Conservation (phyloP, 371 early-diverging fungal species). For the Haplosporangium sp. region DNA sequence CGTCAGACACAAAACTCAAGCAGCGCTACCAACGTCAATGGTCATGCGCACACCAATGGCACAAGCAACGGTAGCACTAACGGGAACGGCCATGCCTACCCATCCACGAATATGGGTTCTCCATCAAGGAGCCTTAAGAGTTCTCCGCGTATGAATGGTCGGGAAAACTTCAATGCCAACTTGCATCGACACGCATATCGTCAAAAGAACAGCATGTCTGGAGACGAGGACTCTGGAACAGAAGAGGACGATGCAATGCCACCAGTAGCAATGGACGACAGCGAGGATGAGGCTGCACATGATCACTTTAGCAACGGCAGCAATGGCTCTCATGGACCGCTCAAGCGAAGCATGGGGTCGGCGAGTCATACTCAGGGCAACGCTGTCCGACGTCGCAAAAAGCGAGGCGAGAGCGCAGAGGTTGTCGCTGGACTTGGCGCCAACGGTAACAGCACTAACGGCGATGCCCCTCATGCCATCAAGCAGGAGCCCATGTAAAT, state of each 20-base stretch:
- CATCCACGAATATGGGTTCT: conserved; percentile 12
- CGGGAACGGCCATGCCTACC: conserved; percentile 14
- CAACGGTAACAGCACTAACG: conserved; percentile 1
- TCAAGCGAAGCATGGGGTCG: conserved; percentile 53
- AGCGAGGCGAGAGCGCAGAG: conserved; percentile 54
- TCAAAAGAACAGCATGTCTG: conserved; percentile 47
- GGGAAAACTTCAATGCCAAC: conserved; percentile 6
- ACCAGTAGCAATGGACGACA: conserved; percentile 27
- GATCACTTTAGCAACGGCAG: conserved; percentile 6
- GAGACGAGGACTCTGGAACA: conserved; percentile 48
- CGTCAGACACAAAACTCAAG: conserved; percentile 28
- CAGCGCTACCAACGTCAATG: neutral
- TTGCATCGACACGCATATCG: conserved; percentile 45
- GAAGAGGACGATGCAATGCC: conserved; percentile 31
- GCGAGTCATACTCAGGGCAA: conserved; percentile 37
- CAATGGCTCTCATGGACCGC: conserved; percentile 22
- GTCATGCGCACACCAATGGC: conserved; percentile 9
- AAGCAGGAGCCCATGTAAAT: conserved; percentile 43
- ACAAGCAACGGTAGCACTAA: neutral
- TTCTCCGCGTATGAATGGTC: conserved; percentile 35
- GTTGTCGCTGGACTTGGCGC: conserved; percentile 40
- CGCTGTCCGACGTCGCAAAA: conserved; percentile 52
- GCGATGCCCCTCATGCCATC: conserved; percentile 6
- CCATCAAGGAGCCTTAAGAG: conserved; percentile 45
- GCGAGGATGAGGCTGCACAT: conserved; percentile 28